Evolutionary conservation across 768 basidiomycete genomes (phyloP), one percentile per base, ranked within the genome.

Genomic region (Xerocomellus dryophilus): DNA sequence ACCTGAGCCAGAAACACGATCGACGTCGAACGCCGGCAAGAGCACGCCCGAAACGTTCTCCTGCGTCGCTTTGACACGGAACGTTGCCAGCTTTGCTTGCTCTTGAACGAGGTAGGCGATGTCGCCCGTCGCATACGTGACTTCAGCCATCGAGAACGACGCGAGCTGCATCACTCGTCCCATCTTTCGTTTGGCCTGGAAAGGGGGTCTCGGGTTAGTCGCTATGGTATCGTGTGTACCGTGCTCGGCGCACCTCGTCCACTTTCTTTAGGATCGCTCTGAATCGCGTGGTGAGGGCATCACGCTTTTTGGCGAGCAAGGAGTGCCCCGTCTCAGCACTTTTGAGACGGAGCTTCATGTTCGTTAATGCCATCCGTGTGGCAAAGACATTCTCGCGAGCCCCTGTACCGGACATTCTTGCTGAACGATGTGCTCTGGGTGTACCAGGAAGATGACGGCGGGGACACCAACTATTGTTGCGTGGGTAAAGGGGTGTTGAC

Each of bases 41-140:
- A 98, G 85, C 34, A 98, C 96, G 58, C 97, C 97, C 31, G 92
- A 94, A 0, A 99, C 97, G 63, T 99, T 99, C 77, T 99, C 97
- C 71, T 97, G 94, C 71, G 86, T 93, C 14, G 95, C 88, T 73
- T 88, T 90, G 39, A 99, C 94, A 62, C 84, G 85, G 78, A 98
- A 98, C 0, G 90, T 83, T 0, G 96, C 97, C 31, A 84, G 78
- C 66, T 90, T 90, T 27, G 93, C 95, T 60, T 93, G 90, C 70
- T 98, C 96, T 70, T 98, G 97, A 6, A 99, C 93, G 58, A 97
- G 90, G 73, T 98, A 99, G 43, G 92, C 84, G 66, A 99, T 98
- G 68, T 98, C 97, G 60, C 92, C 92, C 9, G 97, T 96, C 32
- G 95, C 85, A 74, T 98, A 99, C 18, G 95, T 96, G 60, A 99